Evolutionary conservation across 2,329 filamentous ascomycete genomes (phyloP).

Genomic region (Cryoendolithus antarcticus): DNA sequence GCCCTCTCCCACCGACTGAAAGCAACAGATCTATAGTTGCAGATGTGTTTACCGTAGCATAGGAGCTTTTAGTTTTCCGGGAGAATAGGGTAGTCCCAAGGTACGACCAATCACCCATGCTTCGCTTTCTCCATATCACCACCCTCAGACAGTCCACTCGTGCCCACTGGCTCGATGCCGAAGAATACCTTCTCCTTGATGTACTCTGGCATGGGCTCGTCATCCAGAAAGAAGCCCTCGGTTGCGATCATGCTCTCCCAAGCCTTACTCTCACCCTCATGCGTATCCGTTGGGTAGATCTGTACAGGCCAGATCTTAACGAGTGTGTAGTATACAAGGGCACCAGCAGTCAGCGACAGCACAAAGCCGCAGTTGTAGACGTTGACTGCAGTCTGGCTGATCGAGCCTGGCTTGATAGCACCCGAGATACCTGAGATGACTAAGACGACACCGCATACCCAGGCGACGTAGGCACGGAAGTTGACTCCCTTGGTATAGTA

Average conservation of each 20-base stretch:
- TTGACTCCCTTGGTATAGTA: slow-evolving; percentile 13
- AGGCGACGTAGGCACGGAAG: slow-evolving; percentile 10
- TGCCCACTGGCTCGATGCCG: slow-evolving; percentile 7
- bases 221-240: slow-evolving; percentile 13
- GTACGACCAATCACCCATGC: no score
- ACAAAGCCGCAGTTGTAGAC: slow-evolving; percentile 14
- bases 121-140: no score
- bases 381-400: slow-evolving; percentile 11
- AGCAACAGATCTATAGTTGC: no score
- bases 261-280: slow-evolving; percentile 7
- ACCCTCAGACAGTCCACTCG: not conserved
- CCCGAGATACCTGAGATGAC: slow-evolving; percentile 13
- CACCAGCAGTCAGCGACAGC: slow-evolving; percentile 9
- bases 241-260: slow-evolving; percentile 12
- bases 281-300: slow-evolving; percentile 9
- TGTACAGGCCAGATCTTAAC: slow-evolving; percentile 10
- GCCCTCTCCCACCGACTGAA: no score
- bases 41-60: no score
- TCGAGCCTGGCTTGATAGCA: slow-evolving; percentile 8
- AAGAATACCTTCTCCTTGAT: slow-evolving; percentile 8
- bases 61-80: no score
- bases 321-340: slow-evolving; percentile 8
- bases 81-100: no score
- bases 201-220: slow-evolving; percentile 10
- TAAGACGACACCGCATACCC: slow-evolving; percentile 11